Base-by-base conservation (phyloP, 2,329 filamentous ascomycete species). In the Diaporthe citriasiana region DNA sequence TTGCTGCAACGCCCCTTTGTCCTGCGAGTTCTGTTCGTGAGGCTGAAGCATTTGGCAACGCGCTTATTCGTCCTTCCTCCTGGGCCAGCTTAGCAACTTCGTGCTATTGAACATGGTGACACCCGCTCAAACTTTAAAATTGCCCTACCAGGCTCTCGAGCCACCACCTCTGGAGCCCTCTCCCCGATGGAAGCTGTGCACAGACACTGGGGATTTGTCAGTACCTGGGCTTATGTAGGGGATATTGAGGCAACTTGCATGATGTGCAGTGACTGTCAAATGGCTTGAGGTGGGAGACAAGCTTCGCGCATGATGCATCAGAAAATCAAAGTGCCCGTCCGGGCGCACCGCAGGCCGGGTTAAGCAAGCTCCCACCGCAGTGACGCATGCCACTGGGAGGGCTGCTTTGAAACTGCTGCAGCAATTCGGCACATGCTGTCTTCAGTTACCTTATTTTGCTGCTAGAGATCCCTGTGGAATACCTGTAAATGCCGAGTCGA, bases 121-220 rank as follows among this genome's bases (percentile, higher is more conserved):
- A 68, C 33, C 30, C 19, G 45, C 17, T 8, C 33, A 30, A 68
- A 68, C 47, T n/a, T 53, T 53, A 53, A 53, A 40, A 35, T 4
- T 27, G 63, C 63, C 63, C 22, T 68, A 53, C 63, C n/a, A 40
- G 47, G 45, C 47, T 35, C 45, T 9, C 33, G 47, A 40, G 33
- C 63, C 33, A 38, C 13, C 13, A n/a, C n/a, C 1, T 13, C 33
- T 51, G n/a, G 33, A 45, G n/a, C 63, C 33, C 12, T 8, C 3
- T 38, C 22, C 17, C 27, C 8, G 3, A 66, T 6, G 30, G 45
- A 38, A 25, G 8, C 47, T 53, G n/a, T 33, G 63, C 63, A 53
- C 63, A 51, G 63, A 53, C 63, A 40, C 45, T 22, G 4, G 30
- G 6, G 27, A 53, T 53, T 40, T 51, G 63, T 68, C 63, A 68